These are phyloP conservation scores for Apium graveolens DNA, from an alignment of 129 eudicot species.

Conservation along the genomic window DNA sequence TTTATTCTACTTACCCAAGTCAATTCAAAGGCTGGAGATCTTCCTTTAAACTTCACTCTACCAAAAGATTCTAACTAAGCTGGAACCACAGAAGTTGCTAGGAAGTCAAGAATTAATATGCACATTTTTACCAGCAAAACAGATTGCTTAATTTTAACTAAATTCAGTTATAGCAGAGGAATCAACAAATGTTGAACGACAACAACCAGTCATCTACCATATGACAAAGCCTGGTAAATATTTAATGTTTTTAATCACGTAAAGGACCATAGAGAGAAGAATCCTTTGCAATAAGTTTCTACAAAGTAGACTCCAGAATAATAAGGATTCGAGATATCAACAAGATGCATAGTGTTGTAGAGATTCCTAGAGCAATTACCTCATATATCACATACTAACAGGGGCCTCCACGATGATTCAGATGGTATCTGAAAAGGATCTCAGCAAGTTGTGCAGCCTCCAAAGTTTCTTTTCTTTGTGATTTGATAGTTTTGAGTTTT, in stretches of 20 bases:
- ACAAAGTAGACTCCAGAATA: slow-evolving; percentile 3
- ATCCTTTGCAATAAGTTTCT: not conserved
- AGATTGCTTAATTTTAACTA: not conserved
- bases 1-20: slow-evolving; percentile 1
- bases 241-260: not conserved
- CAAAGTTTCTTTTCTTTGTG: not conserved
- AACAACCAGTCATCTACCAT: not conserved
- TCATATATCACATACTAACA: not conserved
- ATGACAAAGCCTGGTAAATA: not conserved
- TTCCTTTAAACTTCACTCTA: not conserved
- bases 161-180: not conserved
- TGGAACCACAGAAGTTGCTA: not conserved
- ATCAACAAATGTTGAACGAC: not conserved
- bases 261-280: not conserved
- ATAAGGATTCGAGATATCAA: slow-evolving; percentile 15
- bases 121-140: not conserved
- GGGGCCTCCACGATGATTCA: slow-evolving; percentile 16
- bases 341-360: not conserved
- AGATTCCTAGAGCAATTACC: slow-evolving; percentile 10
- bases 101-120: not conserved
- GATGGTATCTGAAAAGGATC: slow-evolving; percentile 12
- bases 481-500: not conserved
- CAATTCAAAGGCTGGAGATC: not conserved
- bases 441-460: slow-evolving; percentile 3
- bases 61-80: not conserved